phyloP scores from a whole-genome alignment of 225 moss, liverwort and hornwort genomes.

The Pseudoscleropodium purum region DNA sequence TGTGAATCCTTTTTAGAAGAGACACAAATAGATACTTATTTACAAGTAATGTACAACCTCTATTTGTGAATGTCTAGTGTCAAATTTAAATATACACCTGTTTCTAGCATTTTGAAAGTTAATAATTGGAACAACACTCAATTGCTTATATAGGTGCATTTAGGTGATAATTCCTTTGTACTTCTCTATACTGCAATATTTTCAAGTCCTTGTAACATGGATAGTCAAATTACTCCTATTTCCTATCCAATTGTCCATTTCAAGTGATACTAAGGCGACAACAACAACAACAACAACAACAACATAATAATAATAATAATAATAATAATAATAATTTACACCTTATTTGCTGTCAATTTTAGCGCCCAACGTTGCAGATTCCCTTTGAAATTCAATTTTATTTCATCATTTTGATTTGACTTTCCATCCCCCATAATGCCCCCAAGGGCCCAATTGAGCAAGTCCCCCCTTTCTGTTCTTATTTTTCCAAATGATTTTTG shows the following conservation, averaged over 20 bases:
- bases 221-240: too few species aligned
- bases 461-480: neutral
- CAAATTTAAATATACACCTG: neutral
- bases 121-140: too few species aligned
- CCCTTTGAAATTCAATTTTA: neutral
- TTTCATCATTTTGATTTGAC: neutral
- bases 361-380: neutral
- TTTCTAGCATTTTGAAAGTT: neutral
- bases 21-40: accelerated
- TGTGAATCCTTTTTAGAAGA: accelerated
- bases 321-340: too few species aligned
- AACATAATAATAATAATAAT: too few species aligned
- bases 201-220: too few species aligned
- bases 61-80: neutral
- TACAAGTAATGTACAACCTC: neutral
- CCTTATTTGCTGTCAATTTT: neutral
- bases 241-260: too few species aligned
- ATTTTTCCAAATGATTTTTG: neutral
- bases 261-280: too few species aligned
- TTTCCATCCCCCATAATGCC: neutral
- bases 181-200: neutral
- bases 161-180: too few species aligned
- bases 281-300: too few species aligned
- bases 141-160: neutral
- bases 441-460: too few species aligned